These are phyloP conservation scores for Aureobasidium sp. DNA, from an alignment of 2,329 filamentous ascomycete species.

Conservation along the genomic window DNA sequence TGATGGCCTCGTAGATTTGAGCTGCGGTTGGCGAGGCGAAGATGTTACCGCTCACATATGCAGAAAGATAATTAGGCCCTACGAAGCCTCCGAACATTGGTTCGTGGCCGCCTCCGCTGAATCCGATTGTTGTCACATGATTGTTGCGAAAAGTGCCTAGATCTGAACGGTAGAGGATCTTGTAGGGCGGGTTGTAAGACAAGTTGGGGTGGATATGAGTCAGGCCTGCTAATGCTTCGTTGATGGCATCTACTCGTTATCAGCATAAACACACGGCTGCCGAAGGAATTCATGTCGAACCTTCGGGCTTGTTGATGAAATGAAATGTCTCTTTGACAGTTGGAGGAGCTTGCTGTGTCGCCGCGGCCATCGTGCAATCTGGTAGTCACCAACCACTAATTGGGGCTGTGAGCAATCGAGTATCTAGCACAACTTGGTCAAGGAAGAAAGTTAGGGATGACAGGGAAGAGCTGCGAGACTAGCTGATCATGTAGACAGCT, in stretches of 20 bases:
- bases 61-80: conserved; percentile 51
- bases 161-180: conserved; percentile 28
- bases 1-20: conserved; percentile 52
- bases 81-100: conserved; percentile 58
- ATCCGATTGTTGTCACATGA: conserved; percentile 29
- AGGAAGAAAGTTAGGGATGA: too few relatives aligned
- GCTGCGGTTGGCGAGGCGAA: conserved; percentile 56
- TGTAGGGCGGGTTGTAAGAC: conserved; percentile 27
- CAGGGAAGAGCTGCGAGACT: not conserved
- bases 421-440: not conserved
- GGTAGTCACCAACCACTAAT: fast-evolving
- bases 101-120: conserved; percentile 37
- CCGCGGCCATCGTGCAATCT: not conserved
- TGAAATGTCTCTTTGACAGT: conserved; percentile 24
- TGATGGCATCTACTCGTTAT: conserved; percentile 21
- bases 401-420: not conserved
- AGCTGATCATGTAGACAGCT: conserved; percentile 3
- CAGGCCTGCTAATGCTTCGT: conserved; percentile 27
- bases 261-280: not conserved
- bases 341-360: not conserved
- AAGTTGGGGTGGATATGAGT: conserved; percentile 26
- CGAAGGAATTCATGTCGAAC: not conserved
- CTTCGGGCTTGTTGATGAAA: conserved; percentile 25
- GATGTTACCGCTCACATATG: conserved; percentile 53
- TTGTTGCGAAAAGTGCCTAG: conserved; percentile 21